Conservation (phyloP, 305 asterid genomes). For the Ruellia speciosa region DNA sequence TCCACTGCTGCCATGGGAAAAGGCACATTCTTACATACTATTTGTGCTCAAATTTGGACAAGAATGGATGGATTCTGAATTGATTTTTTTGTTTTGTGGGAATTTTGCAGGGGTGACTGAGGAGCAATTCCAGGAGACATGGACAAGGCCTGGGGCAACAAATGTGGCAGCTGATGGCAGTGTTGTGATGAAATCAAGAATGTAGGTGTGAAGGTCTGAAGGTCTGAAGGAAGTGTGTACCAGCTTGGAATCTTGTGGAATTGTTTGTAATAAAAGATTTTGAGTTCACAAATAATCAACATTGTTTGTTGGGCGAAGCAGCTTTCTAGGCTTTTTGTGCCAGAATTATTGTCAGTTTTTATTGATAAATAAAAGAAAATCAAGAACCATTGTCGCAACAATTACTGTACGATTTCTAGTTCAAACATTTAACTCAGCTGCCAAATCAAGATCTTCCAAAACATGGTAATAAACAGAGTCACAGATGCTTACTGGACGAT, state of each 20-base stretch:
- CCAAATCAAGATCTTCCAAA: neutral
- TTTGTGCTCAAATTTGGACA: neutral
- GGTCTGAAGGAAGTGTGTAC: neutral
- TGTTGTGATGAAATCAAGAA: slow-evolving; percentile 63
- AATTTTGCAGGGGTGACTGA: slow-evolving; percentile 71
- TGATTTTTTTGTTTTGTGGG: too few relatives aligned
- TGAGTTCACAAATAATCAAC: too few relatives aligned
- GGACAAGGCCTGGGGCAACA: slow-evolving; percentile 73
- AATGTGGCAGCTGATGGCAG: slow-evolving; percentile 46
- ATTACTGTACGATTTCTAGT: too few relatives aligned
- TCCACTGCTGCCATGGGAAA: slow-evolving; percentile 99
- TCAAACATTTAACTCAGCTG: neutral
- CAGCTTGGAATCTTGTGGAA: neutral
- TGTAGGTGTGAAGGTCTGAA: too few relatives aligned
- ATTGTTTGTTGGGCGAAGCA: too few relatives aligned
- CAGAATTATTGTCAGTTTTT: too few relatives aligned
- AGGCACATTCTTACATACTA: slow-evolving; percentile 32
- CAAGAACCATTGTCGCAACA: too few relatives aligned
- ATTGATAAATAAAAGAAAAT: too few relatives aligned
- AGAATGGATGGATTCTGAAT: neutral
- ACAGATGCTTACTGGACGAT: neutral
- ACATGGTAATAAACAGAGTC: neutral
- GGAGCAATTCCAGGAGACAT: slow-evolving; percentile 79
- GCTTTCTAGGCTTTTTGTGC: too few relatives aligned
- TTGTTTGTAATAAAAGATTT: neutral